Base-by-base conservation (phyloP, 2,329 filamentous ascomycete species). In the Aureobasidium uvarum region DNA sequence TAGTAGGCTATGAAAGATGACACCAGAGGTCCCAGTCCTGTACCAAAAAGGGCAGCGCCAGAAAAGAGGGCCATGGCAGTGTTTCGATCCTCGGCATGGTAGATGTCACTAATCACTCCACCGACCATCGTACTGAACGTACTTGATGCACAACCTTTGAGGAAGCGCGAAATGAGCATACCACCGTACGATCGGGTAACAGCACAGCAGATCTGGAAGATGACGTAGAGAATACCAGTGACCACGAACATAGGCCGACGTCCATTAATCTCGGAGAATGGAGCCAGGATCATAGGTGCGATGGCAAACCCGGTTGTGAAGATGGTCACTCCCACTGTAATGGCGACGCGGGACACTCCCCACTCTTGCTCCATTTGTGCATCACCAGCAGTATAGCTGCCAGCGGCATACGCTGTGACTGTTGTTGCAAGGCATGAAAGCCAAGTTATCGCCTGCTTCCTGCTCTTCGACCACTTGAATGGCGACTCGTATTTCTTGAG, bases 41-140 rank as follows among this genome's bases (percentile, higher is more conserved):
- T 96, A 0, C 92, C 94, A 11, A 89, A 82, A 0, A 97, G 79
- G 0, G 92, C 92, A 3, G 83, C 81, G 0, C 89, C 91, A n/a
- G 89, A 89, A 75, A 96, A 97, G 0, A 96, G 74, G 0, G 91
- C 89, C 94, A 97, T 96, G 0, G 93, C 90, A 0, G 89, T 92
- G 71, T 97, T 96, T 39, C 94, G 83, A 51, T 90, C 87, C 66
- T 90, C 80, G 11, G 90, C 86, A 55, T 88, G 85, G 78, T 92
- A 96, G 66, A 96, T 85, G 72, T 97, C 93, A 59, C 89, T 89
- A 46, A 97, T 89, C 4, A 97, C 90, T 3, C 93, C 93, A n/a
- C 93, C 93, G 0, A 96, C 89, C 83, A 96, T 93, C 25, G 91
- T 95, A 51, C 89, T 92, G 73, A 96, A 96, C 0, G 84, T 86